phyloP scores from a whole-genome alignment of 2,329 filamentous ascomycete species.

The Elsinoe batatas region DNA sequence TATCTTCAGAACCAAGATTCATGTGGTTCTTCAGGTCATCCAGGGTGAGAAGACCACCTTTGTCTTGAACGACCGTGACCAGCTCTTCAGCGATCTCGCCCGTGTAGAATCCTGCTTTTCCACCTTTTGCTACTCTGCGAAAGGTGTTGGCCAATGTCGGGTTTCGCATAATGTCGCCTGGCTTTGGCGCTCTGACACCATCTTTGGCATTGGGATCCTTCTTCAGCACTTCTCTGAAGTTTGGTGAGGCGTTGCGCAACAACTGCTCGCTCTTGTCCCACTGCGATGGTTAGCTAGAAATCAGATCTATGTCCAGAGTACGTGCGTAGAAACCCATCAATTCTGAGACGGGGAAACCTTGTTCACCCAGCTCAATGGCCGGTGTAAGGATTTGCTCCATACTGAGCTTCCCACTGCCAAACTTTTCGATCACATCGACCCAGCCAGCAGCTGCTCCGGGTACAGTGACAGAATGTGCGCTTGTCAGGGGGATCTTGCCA shows the following conservation, averaged over 20 bases:
- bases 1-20: slow-evolving; percentile 62
- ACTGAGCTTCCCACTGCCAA: slow-evolving; percentile 76
- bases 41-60: slow-evolving; percentile 67
- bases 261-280: slow-evolving; percentile 58
- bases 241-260: slow-evolving; percentile 68
- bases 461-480: slow-evolving; percentile 72
- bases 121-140: slow-evolving; percentile 63
- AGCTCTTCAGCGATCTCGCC: slow-evolving; percentile 74
- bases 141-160: slow-evolving; percentile 74
- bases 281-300: slow-evolving; percentile 34
- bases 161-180: slow-evolving; percentile 86
- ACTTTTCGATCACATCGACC: slow-evolving; percentile 78
- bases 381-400: slow-evolving; percentile 70
- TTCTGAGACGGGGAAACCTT: slow-evolving; percentile 84
- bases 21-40: slow-evolving; percentile 74
- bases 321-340: slow-evolving; percentile 59
- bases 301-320: slow-evolving; percentile 15
- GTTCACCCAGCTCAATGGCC: slow-evolving; percentile 75
- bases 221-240: slow-evolving; percentile 81
- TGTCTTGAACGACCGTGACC: slow-evolving; percentile 63
- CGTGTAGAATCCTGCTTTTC: slow-evolving; percentile 84
- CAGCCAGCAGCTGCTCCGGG: slow-evolving; percentile 89
- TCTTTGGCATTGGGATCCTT: slow-evolving; percentile 55
- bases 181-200: slow-evolving; percentile 62
- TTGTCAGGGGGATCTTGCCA: slow-evolving; percentile 60